phyloP scores from a whole-genome alignment of 2,329 filamentous ascomycete species.

The Clonostachys rhizophaga region DNA sequence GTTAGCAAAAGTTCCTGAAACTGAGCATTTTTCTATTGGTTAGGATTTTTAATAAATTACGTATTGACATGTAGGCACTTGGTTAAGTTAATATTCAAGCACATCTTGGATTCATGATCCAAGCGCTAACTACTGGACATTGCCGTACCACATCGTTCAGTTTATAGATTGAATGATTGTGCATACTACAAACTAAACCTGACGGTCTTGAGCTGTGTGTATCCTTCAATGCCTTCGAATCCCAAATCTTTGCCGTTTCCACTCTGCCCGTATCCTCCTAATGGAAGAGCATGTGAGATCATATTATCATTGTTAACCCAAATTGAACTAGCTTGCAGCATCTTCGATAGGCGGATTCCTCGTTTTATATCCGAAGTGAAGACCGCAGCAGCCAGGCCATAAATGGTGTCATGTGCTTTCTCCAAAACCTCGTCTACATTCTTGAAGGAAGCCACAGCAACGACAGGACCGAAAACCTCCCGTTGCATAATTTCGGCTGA shows the following conservation, averaged over 20 bases:
- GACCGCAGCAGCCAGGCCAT: conserved; percentile 48
- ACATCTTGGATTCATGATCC: no score
- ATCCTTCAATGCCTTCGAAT: conserved; percentile 13
- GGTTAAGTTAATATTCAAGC: no score
- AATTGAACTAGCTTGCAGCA: not conserved
- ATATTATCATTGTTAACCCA: conserved; percentile 3
- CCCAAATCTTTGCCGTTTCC: conserved; percentile 48
- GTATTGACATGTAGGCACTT: no score
- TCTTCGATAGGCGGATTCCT: conserved; percentile 18
- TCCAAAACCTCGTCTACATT: conserved; percentile 62
- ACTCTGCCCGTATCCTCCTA: conserved; percentile 50
- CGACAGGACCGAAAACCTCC: conserved; percentile 47
- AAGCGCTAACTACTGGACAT: no score
- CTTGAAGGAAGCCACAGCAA: conserved; percentile 39
- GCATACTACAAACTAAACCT: not conserved
- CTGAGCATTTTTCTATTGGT: no score
- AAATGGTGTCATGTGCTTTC: conserved; percentile 34
- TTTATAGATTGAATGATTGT: no score
- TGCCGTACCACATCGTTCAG: no score
- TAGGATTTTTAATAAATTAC: no score
- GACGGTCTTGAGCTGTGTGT: not conserved
- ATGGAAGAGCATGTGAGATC: conserved; percentile 2
- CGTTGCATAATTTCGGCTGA: conserved; percentile 31
- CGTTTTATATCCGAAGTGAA: conserved; percentile 57
- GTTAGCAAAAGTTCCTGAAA: no score